Evolutionary conservation across 2,329 filamentous ascomycete genomes (phyloP), one percentile per base, ranked within the genome.

Genomic region (Microcera coccophila): DNA sequence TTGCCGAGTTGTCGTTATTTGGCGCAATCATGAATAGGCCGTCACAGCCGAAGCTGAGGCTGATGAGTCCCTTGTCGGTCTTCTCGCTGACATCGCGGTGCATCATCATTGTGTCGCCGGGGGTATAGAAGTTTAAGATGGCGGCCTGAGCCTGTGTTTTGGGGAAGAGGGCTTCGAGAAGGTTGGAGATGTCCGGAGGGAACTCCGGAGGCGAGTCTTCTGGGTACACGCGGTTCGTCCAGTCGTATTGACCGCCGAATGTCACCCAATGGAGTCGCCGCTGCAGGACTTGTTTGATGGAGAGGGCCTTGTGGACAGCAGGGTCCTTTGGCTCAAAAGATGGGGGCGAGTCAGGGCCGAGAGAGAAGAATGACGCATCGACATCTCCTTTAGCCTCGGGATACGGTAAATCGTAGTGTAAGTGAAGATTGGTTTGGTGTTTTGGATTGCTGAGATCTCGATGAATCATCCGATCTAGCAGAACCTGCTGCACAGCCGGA

Each of bases 201-300:
- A 96, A 96, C 0, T 69, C 58, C 0, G 88, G 88, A 1, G 86
- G 83, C 3, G 63, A 47, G n/a, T 76, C 73, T 9, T 72, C 63
- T 0, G 90, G 90, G 60, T 97, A 97, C 11, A 79, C 70, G 53
- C 95, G 90, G 43, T 81, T 79, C 0, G 90, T 94, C 93, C 91
- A 97, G 69, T 97, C 87, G 64, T 97, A 97, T 64, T 97, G 93
- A 0, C 90, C 91, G 38, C 93, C 93, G 3, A 98, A 78, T 0
- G 91, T 97, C 32, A 94, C 79, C 93, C 93, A 98, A 54, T 91
- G 88, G 18, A 97, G 76, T 48, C 87, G 90, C 49, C 84, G 85
- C 44, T 83, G 79, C 33, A 97, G 73, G 21, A 91, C 79, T 58
- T 84, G 82, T 37, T 78, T 72, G 40, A 86, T 72, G 2, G 79